Percentiles rank a stretch among this genome's conserved stretches.
Evolutionary conservation across 1,284 basidiomycete species (phyloP).

Genomic region (Vanrija pseudolonga): DNA sequence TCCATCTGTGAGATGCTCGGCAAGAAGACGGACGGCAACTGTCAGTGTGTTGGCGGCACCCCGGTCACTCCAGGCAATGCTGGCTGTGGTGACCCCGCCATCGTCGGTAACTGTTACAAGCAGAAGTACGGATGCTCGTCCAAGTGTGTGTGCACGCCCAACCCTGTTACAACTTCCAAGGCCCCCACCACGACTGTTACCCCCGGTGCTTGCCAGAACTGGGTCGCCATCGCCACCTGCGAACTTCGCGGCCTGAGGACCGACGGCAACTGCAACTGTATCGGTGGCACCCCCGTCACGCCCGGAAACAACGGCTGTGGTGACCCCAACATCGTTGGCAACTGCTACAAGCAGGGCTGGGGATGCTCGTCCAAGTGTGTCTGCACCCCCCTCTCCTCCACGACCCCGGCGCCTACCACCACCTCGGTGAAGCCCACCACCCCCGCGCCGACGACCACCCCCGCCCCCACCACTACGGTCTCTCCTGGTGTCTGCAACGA

Average conservation of each 20-base stretch:
- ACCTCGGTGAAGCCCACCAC: background rate
- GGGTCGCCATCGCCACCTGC: constrained; percentile 1
- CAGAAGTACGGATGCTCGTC: too few species aligned
- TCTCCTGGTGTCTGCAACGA: background rate
- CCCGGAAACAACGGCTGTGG: background rate
- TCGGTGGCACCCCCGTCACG: background rate
- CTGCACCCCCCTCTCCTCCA: background rate
- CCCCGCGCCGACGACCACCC: too few species aligned
- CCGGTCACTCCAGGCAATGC: background rate
- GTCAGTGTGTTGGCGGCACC: background rate
- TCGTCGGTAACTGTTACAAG: too few species aligned
- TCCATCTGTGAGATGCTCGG: background rate
- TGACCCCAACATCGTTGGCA: background rate
- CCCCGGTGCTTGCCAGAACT: background rate
- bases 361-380: constrained; percentile 7
- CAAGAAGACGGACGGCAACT: constrained; percentile 3
- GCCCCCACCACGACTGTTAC: too few species aligned
- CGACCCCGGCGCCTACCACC: background rate
- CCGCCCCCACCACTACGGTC: too few species aligned
- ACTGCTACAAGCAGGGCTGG: constrained; percentile 6
- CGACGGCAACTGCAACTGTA: constrained; percentile 3
- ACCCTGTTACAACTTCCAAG: too few species aligned
- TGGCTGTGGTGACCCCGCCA: too few species aligned
- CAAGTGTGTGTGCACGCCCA: too few species aligned
- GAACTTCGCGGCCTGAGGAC: background rate